Conservation (phyloP, 352 stramenopile species). For the Lagenidium giganteum region DNA sequence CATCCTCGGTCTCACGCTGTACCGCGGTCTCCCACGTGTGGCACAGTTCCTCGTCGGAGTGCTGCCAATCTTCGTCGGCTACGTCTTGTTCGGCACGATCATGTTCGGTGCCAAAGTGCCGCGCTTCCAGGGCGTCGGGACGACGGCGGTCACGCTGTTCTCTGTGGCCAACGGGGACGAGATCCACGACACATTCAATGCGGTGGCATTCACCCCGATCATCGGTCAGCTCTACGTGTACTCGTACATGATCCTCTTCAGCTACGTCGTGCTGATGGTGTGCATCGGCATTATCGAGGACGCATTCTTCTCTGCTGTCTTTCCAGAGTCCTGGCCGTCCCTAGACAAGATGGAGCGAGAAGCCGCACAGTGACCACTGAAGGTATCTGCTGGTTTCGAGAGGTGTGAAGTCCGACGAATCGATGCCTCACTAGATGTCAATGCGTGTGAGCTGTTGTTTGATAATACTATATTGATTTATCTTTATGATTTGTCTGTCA, state of each 20-base stretch:
- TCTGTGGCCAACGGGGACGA: slow-evolving; percentile 85
- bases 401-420: too few relatives aligned
- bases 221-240: slow-evolving; percentile 84
- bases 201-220: slow-evolving; percentile 61
- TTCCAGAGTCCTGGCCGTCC: slow-evolving; percentile 57
- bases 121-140: slow-evolving; percentile 61
- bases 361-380: slow-evolving; percentile 1
- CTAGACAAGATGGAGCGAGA: slow-evolving; percentile 21
- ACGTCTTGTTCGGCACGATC: slow-evolving; percentile 80
- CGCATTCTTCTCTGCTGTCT: slow-evolving; percentile 82
- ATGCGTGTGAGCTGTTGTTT: too few relatives aligned
- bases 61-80: slow-evolving; percentile 78
- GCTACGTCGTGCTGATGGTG: slow-evolving; percentile 87
- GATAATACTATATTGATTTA: too few relatives aligned
- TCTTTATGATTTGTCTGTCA: too few relatives aligned
- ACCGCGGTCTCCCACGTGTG: slow-evolving; percentile 59
- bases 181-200: slow-evolving; percentile 82
- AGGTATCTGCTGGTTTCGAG: too few relatives aligned
- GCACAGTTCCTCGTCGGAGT: slow-evolving; percentile 81
- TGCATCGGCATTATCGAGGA: slow-evolving; percentile 89
- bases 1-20: slow-evolving; percentile 73
- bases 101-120: slow-evolving; percentile 83
- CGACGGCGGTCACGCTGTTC: slow-evolving; percentile 78
- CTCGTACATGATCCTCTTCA: slow-evolving; percentile 85
- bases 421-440: too few relatives aligned